phyloP scores from a whole-genome alignment of 208 protist genomes.

The Crithidia sp. region DNA sequence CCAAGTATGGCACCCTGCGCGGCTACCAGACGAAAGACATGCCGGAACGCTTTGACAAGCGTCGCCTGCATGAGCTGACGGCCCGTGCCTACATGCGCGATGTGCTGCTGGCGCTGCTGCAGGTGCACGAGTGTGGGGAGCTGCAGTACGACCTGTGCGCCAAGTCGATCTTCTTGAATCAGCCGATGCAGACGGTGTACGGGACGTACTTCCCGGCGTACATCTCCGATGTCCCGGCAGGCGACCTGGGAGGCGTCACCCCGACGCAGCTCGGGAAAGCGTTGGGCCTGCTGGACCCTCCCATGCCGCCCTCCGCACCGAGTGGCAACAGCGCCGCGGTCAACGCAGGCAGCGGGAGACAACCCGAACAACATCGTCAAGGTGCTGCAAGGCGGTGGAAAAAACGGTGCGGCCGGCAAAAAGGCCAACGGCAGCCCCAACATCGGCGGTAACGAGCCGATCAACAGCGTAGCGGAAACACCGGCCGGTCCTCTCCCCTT shows the following conservation, averaged over 20 bases:
- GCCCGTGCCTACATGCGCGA: constrained; percentile 77
- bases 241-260: constrained; percentile 44
- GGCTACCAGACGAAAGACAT: constrained; percentile 56
- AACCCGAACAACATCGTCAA: constrained; percentile 3
- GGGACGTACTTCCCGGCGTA: constrained; percentile 75
- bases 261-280: constrained; percentile 37
- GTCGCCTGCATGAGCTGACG: constrained; percentile 75
- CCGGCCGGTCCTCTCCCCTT: neutral
- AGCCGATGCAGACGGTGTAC: constrained; percentile 58
- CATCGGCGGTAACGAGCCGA: constrained; percentile 19
- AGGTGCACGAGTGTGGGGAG: constrained; percentile 72
- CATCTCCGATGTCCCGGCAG: constrained; percentile 71
- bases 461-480: neutral
- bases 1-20: constrained; percentile 63
- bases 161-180: constrained; percentile 62
- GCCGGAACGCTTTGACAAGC: constrained; percentile 48
- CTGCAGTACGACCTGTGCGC: constrained; percentile 81
- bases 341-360: neutral
- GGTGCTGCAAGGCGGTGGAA: neutral
- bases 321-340: neutral
- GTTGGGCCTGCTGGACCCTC: constrained; percentile 41
- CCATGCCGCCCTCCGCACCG: constrained; percentile 18
- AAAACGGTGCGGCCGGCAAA: neutral
- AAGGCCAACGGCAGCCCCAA: neutral
- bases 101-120: constrained; percentile 78